phyloP scores from a whole-genome alignment of 1,139 yeast genomes.

The Nakaseomyces bracarensis region DNA sequence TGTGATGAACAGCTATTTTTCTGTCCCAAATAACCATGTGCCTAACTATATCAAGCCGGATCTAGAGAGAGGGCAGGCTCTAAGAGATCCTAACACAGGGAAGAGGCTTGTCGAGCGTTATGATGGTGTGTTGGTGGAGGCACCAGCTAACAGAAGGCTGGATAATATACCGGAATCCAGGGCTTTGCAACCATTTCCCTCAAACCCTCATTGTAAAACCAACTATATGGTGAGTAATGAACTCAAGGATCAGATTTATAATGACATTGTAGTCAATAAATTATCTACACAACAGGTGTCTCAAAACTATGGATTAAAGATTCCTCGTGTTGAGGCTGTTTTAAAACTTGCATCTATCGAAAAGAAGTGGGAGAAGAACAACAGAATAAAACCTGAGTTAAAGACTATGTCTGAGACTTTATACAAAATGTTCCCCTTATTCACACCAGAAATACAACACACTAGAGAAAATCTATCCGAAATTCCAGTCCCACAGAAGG shows the following conservation, averaged over 20 bases:
- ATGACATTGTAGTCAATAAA: constrained; percentile 47
- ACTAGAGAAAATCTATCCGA: constrained; percentile 75
- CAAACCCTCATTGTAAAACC: constrained; percentile 61
- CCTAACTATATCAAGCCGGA: constrained; percentile 71
- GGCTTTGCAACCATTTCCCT: constrained; percentile 67
- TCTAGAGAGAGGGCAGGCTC: constrained; percentile 38
- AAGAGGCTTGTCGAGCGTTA: constrained; percentile 24
- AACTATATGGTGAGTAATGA: constrained; percentile 51
- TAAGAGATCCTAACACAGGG: constrained; percentile 36
- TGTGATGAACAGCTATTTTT: constrained; percentile 63
- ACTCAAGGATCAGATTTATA: constrained; percentile 51
- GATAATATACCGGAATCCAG: constrained; percentile 33
- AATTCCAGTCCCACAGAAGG: constrained; percentile 83
- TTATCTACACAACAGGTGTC: constrained; percentile 67
- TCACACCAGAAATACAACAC: constrained; percentile 33
- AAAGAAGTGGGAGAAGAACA: constrained; percentile 45
- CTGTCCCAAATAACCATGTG: constrained; percentile 61
- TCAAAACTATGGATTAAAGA: constrained; percentile 67
- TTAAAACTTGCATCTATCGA: constrained; percentile 61
- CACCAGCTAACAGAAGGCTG: constrained; percentile 13
- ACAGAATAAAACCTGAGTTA: constrained; percentile 44
- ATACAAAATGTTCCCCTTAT: constrained; percentile 78
- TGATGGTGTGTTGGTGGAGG: constrained; percentile 19
- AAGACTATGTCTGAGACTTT: constrained; percentile 49
- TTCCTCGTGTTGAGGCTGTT: constrained; percentile 82